Base-by-base conservation (phyloP, 2,329 filamentous ascomycete genomes). In the Alternaria sp. region DNA sequence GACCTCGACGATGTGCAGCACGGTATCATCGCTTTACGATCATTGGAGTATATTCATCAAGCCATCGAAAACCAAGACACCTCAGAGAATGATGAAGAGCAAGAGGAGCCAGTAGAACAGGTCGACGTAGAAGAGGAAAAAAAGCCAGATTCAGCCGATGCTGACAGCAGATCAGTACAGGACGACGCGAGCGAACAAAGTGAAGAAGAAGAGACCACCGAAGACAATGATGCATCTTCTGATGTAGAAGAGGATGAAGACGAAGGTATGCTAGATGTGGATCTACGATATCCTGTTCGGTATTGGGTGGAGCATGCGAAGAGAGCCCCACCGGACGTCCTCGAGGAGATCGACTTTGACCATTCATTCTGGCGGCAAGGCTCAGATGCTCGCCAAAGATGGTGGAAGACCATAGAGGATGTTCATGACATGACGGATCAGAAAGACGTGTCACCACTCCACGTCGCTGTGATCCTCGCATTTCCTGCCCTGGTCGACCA, bases 261-360 rank as follows among this genome's bases (percentile, higher is more conserved):
- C 1, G 45, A 38, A 49, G 27, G 34, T 22, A n/a, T 49, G 12
- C 25, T 52, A 41, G 48, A 60, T 30, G 60, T 57, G 16, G 59
- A 58, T 30, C 40, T 71, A 18, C 50, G 56, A 41, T 71, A 71
- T 48, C 68, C 69, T 22, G 55, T 68, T 6, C 59, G 68, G n/a
- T 68, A 70, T 49, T 73, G 67, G 68, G 57, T 70, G 11, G 61
- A 70, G 46, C 70, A 71, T 43, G 69, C 69, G 5, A 71, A 69
- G 38, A 53, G 55, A 14, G 66, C 69, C 12, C 60, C 62, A 4
- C 45, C 43, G 5, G 70, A 73, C 59, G 64, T 73, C 11, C 61
- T 73, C 6, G 59, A 66, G 36, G 70, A 73, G 27, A 64, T 73
- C 41, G 44, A 62, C n/a, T 59, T 60, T 7, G 18, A 27, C 8